Conservation (phyloP, 148 eudicot genomes). For the Polygonum aviculare region DNA sequence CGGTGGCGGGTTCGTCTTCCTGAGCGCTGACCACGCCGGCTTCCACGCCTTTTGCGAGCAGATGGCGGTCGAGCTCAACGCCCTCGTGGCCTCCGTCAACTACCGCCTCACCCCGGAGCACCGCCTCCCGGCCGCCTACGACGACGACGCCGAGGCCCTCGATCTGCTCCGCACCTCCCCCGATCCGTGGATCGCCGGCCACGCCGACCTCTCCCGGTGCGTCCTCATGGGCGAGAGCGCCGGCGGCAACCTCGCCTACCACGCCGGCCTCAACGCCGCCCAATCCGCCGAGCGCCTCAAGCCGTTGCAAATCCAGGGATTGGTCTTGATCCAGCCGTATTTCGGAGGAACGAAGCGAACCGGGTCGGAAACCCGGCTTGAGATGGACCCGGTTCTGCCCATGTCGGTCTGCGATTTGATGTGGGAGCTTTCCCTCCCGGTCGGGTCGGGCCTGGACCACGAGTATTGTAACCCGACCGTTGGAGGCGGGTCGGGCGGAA, state of each 20-base stretch:
- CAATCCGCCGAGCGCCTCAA: constrained; percentile 13
- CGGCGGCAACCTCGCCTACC: constrained; percentile 49
- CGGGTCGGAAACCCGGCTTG: constrained; percentile 34
- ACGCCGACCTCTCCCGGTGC: constrained; percentile 36
- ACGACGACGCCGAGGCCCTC: constrained; percentile 43
- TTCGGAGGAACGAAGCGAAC: constrained; percentile 43
- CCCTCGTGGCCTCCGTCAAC: constrained; percentile 39
- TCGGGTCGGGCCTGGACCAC: constrained; percentile 35
- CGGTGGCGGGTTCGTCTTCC: constrained; percentile 49
- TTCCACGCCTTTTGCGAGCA: constrained; percentile 24
- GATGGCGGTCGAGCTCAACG: constrained; percentile 21
- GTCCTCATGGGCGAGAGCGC: constrained; percentile 46
- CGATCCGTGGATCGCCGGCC: constrained; percentile 36
- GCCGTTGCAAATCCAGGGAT: constrained; percentile 41
- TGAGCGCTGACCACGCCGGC: constrained; percentile 15
- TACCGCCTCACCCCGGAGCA: constrained; percentile 59
- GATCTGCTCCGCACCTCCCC: constrained; percentile 25
- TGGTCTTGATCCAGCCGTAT: constrained; percentile 42
- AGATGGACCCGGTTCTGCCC: constrained; percentile 20
- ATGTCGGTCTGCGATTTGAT: constrained; percentile 18
- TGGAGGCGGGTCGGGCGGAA: constrained; percentile 12
- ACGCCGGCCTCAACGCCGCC: constrained; percentile 34
- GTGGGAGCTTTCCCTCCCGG: constrained; percentile 45
- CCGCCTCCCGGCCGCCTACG: constrained; percentile 58
- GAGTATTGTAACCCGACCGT: constrained; percentile 36